Conservation (phyloP, 1,284 basidiomycete genomes). For the Trichosporon inkin region DNA sequence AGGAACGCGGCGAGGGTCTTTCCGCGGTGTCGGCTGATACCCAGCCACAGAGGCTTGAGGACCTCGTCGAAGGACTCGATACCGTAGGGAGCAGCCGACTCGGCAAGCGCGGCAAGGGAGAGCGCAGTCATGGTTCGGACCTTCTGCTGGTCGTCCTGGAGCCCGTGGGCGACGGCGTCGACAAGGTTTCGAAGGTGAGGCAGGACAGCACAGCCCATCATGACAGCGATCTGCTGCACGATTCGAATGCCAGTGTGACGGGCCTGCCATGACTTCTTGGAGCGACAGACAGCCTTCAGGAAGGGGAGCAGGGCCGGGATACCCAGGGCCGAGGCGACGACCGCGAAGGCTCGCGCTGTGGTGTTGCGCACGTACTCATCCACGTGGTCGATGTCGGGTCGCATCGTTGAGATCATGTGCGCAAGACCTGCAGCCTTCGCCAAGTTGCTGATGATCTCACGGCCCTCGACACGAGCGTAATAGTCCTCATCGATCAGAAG, state of each 20-base stretch:
- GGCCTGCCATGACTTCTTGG: slow-evolving; percentile 99
- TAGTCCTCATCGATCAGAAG: slow-evolving; percentile 99
- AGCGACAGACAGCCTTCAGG: slow-evolving; percentile 95
- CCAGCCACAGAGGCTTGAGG: slow-evolving; percentile 95
- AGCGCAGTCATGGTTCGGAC: slow-evolving; percentile 98
- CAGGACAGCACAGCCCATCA: slow-evolving; percentile 99
- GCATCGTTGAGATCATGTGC: slow-evolving; percentile 99
- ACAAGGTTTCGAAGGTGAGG: slow-evolving; percentile 96
- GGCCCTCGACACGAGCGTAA: slow-evolving; percentile 97
- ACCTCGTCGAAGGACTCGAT: slow-evolving; percentile 99
- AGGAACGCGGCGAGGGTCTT: slow-evolving; percentile 97
- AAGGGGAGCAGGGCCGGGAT: slow-evolving; percentile 97
- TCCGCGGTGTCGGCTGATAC: slow-evolving; percentile 95
- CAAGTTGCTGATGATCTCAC: slow-evolving; percentile 98
- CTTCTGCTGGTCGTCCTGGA: slow-evolving; percentile 98
- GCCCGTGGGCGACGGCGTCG: slow-evolving; percentile 90
- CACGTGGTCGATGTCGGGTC: slow-evolving; percentile 98
- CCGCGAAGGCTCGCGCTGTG: slow-evolving; percentile 96
- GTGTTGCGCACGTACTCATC: slow-evolving; percentile 99
- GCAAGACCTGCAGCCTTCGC: slow-evolving; percentile 98
- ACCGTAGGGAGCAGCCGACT: slow-evolving; percentile 96
- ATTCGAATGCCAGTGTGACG: slow-evolving; percentile 99
- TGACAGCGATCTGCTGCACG: slow-evolving; percentile 98
- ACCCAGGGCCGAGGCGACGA: slow-evolving; percentile 95
- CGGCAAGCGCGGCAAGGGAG: slow-evolving; percentile 91